phyloP scores from a whole-genome alignment of 805 yeast genomes.

The Cyberlindnera nakhonratchasimensis region DNA sequence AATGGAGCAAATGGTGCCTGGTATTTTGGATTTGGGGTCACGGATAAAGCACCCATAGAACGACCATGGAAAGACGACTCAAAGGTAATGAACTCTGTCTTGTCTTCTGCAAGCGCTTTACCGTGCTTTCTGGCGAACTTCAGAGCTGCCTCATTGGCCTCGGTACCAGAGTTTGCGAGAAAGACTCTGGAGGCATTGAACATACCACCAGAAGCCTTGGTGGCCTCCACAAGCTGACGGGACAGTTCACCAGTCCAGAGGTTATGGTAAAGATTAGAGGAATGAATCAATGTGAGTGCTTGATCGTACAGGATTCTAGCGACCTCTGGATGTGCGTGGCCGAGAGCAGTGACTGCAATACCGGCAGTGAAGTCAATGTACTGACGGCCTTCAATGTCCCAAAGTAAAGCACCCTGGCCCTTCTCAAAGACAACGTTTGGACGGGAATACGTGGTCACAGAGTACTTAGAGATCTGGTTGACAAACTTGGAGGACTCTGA shows the following conservation, averaged over 20 bases:
- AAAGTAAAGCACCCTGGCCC: conserved; percentile 78
- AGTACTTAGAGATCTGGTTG: conserved; percentile 34
- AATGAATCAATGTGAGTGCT: conserved; percentile 68
- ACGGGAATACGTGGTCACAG: conserved; percentile 77
- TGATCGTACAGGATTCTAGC: conserved; percentile 72
- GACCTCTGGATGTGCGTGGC: conserved; percentile 77
- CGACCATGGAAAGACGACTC: conserved; percentile 93
- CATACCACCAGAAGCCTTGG: conserved; percentile 77
- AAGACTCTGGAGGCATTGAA: conserved; percentile 70
- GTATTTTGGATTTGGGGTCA: conserved; percentile 90
- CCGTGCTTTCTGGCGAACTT: conserved; percentile 83
- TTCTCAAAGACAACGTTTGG: conserved; percentile 73
- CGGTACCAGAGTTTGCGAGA: conserved; percentile 71
- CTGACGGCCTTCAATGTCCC: conserved; percentile 73
- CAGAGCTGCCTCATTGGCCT: conserved; percentile 77
- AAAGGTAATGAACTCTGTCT: conserved; percentile 81
- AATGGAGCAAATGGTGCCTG: conserved; percentile 89
- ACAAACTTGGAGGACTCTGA: conserved; percentile 38
- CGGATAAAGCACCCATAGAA: conserved; percentile 88
- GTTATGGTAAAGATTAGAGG: conserved; percentile 83
- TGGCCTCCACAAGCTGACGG: conserved; percentile 63
- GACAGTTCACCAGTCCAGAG: conserved; percentile 80
- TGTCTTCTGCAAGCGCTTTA: conserved; percentile 46
- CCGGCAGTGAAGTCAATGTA: conserved; percentile 94
- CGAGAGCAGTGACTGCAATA: conserved; percentile 93